Evolutionary conservation across 495 filamentous ascomycete species (phyloP).

Genomic region (Talaromyces proteolyticus): DNA sequence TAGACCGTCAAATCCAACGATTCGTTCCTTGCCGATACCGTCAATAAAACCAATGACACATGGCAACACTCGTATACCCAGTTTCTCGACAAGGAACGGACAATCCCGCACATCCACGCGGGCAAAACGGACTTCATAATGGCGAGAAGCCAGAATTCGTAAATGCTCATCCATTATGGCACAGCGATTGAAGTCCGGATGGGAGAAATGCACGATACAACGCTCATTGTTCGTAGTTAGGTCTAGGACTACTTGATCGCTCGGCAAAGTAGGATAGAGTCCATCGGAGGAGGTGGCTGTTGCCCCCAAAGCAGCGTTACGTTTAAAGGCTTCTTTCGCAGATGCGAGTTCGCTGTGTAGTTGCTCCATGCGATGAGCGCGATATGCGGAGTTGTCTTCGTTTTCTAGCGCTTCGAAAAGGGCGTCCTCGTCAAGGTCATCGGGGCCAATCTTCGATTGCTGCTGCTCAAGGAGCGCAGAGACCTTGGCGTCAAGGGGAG

Average conservation of each 20-base stretch:
- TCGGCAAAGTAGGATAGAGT: constrained; percentile 52
- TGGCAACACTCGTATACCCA: constrained; percentile 65
- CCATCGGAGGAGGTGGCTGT: constrained; percentile 21
- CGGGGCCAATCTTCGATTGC: constrained; percentile 14
- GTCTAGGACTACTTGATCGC: constrained; percentile 63
- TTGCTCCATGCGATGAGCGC: constrained; percentile 65
- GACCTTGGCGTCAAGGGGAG: constrained; percentile 35
- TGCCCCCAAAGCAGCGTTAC: not conserved
- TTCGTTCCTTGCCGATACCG: constrained; percentile 58
- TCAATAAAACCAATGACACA: constrained; percentile 72
- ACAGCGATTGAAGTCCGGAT: constrained; percentile 69
- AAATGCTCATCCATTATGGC: constrained; percentile 63
- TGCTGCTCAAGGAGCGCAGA: constrained; percentile 33
- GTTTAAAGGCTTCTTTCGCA: constrained; percentile 29
- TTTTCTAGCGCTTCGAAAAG: constrained; percentile 65
- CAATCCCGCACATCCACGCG: constrained; percentile 66
- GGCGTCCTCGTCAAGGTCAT: constrained; percentile 62
- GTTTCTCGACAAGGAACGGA: constrained; percentile 64
- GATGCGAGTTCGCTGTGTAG: constrained; percentile 57
- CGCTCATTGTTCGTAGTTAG: constrained; percentile 59
- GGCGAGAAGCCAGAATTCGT: constrained; percentile 51
- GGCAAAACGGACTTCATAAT: constrained; percentile 65
- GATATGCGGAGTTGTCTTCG: constrained; percentile 57
- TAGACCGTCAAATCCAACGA: constrained; percentile 72
- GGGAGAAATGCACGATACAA: constrained; percentile 70